Base-by-base conservation (phyloP, 169 alveolate species). In the Plasmodium knowlesi region DNA sequence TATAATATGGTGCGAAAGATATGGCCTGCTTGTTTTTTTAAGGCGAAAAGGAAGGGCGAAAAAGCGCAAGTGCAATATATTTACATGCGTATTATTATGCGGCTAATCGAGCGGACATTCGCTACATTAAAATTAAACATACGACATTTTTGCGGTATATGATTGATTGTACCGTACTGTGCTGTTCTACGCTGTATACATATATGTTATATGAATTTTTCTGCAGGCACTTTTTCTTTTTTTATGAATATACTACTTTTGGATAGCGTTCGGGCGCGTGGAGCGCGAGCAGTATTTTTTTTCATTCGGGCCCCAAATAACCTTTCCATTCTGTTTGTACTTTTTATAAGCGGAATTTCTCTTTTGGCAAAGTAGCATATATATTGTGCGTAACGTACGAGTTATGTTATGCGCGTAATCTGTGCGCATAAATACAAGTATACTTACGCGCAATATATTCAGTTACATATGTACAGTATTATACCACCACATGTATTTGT, bases 221-320 rank as follows among this genome's bases (percentile, higher is more conserved):
- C 25, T 19, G 73, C 41, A 67, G 76, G 76, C 76, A 25, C 25
- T 67, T 67, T 67, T 67, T 67, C n/a, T 67, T 67, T 67, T 67
- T 67, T 67, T 67, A 67, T 67, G 76, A 25, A 22, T 67, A n/a
- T n/a, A n/a, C n/a, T n/a, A 67, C 37, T 22, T 67, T 67, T 39
- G 76, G 37, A 67, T 67, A 67, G 76, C 76, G 76, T 67, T 25
- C 76, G 41, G 76, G 76, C 30, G 76, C n/a, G 37, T 39, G 37
- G 30, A 12, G 30, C 37, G 30, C 16, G 30, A 28, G 76, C 37
- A 67, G 76, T 28, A 67, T 67, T 12, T 22, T 67, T 5, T 57
- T 22, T 67, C 61, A 50, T 50, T 67, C 37, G 41, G n/a, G 37
- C 76, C 76, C 6, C 19, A 67, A 67, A 67, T 25, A 25, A 67